Base-by-base conservation (phyloP, 2,329 filamentous ascomycete species). In the Microcyclosporella mali region DNA sequence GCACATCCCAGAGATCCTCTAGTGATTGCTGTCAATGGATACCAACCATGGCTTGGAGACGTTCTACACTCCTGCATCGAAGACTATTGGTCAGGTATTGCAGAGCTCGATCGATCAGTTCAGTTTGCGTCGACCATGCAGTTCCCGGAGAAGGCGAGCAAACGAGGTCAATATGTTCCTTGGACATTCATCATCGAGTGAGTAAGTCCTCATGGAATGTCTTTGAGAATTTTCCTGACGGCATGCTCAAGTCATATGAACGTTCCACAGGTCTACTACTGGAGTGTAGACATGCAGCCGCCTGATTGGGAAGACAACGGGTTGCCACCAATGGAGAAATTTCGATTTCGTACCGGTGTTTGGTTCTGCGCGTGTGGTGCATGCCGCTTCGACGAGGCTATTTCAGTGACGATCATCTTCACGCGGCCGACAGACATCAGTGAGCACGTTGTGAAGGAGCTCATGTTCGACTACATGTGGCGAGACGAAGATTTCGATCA, bases 151-250 rank as follows among this genome's bases (percentile, higher is more conserved):
- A 55, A 55, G 39, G 57, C 59, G 16, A 58, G 50, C 37, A 60
- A 59, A 34, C 51, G 56, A 2, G 56, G 55, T 3, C 51, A 51
- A 29, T 53, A 52, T 30, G 56, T 62, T 10, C 62, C 63, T 0
- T 65, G 62, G 62, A 61, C 61, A 0, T 66, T 65, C 43, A 57
- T 66, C 27, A 52, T 63, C 11, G 62, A 66, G 49, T 12, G 62
- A 66, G 49, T 48, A 45, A 4, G 45, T 36, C 19, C 6, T 7
- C 18, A 16, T 31, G 28, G n/a, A n/a, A 8, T 8, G 19, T n/a
- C 12, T 21, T 16, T 28, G 25, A n/a, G 4, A 19, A 11, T 21
- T 7, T 3, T 32, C n/a, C 40, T 38, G 21, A 43, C 31, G 4
- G 6, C 30, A 10, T 16, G 27, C 30, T 12, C 8, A 15, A 50